Evolutionary conservation across 2,329 filamentous ascomycete genomes (phyloP), one percentile per base, ranked within the genome.

Genomic region (Phoma sp.): DNA sequence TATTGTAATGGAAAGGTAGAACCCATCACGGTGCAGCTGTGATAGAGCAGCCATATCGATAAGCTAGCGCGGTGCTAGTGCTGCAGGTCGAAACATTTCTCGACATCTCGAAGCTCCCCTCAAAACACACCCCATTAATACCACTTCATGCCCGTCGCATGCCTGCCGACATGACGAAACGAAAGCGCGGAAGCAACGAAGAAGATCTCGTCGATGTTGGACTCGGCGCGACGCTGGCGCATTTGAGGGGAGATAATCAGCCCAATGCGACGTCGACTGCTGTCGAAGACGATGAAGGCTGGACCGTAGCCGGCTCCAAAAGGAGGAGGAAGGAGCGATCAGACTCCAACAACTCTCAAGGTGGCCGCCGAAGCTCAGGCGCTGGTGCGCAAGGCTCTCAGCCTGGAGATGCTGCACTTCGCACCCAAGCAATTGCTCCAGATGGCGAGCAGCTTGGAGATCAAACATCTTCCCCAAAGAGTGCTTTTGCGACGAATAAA

Each of bases 201-300:
- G 59, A 65, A 5, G 59, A 67, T 14, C 42, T 37, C 29, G 47
- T 56, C n/a, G 52, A 58, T 37, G 57, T 67, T 36, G 66, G 70
- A 15, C 59, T 73, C 15, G 69, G 68, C 25, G 66, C 66, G 30
- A 72, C 69, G 30, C 52, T 72, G 42, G 67, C 68, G 42, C 62
- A 65, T 42, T 43, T 71, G 57, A 59, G 61, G 40, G 59, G 59
- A 29, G 61, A 64, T 28, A 42, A 56, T 15, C 51, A 61, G n/a
- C 36, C 59, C 17, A 43, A 47, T 15, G 48, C 59, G 28, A 47
- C 56, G 39, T 47, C 49, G 23, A 45, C 47, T n/a, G 42, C 56
- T 14, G 49, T 30, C 32, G 47, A 56, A 10, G 62, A 65, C 33
- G 58, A 64, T 34, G 64, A 66, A 34, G 68, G 63, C 46, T 74